Evolutionary conservation across 192 early-diverging fungal species (phyloP).

Genomic region (Backusella mclennaniae): DNA sequence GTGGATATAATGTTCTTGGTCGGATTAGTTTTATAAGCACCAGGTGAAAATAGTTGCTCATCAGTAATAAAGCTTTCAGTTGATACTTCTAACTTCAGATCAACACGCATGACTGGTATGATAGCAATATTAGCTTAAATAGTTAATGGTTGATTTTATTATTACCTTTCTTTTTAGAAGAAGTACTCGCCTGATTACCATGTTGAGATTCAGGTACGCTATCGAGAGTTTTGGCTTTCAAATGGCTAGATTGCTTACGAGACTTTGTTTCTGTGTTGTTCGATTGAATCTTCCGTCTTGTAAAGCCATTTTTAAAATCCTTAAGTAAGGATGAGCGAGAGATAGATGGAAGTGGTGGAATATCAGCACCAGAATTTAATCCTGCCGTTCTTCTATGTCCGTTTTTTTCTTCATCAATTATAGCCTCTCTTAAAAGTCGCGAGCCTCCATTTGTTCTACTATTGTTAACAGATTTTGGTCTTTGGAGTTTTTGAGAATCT

Average conservation of each 20-base stretch:
- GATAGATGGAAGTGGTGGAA: conserved; percentile 5
- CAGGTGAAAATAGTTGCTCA: conserved; percentile 2
- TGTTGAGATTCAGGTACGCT: conserved; percentile 2
- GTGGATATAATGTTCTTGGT: background rate
- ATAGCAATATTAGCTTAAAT: background rate
- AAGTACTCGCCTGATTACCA: background rate
- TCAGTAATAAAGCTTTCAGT: conserved; percentile 10
- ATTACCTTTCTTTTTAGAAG: background rate
- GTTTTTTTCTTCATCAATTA: background rate
- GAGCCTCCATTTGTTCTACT: background rate
- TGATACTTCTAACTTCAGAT: background rate
- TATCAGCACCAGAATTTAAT: background rate
- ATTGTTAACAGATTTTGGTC: background rate
- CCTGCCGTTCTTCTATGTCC: background rate
- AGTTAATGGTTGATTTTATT: background rate
- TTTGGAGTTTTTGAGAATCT: background rate
- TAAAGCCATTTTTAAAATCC: conserved; percentile 7
- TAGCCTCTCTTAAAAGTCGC: conserved; percentile 6
- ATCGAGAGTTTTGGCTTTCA: background rate
- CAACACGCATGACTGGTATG: background rate
- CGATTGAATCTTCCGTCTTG: background rate
- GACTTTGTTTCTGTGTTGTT: background rate
- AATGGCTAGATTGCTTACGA: background rate
- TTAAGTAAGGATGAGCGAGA: conserved; percentile 5
- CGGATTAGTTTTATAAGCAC: background rate